Conservation (phyloP, 805 yeast genomes). For the Candida saitoana region DNA sequence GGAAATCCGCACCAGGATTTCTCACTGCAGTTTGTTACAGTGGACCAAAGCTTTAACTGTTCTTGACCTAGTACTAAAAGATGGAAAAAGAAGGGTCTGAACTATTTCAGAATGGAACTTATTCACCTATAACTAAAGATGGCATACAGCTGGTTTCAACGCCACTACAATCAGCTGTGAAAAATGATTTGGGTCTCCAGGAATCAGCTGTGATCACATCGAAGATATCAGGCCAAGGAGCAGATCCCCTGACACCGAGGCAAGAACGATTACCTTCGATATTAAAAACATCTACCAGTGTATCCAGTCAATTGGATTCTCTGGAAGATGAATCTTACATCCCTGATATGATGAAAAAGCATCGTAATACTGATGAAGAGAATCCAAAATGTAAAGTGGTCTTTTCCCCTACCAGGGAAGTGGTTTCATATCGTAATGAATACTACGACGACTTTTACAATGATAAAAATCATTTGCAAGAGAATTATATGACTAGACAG, state of each 20-base stretch:
- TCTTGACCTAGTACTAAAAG: too few species aligned
- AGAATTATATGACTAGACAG: background rate
- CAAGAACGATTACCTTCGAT: background rate
- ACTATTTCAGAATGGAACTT: background rate
- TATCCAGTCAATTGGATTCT: background rate
- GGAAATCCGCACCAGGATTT: too few species aligned
- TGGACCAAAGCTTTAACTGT: too few species aligned
- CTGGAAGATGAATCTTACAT: constrained; percentile 3
- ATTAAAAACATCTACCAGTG: background rate
- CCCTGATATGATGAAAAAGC: constrained; percentile 12
- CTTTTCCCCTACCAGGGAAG: constrained; percentile 33
- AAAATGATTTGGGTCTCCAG: background rate
- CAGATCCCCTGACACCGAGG: background rate
- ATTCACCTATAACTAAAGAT: constrained; percentile 11
- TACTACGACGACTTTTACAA: constrained; percentile 13
- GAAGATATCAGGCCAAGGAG: background rate
- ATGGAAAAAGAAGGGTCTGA: background rate
- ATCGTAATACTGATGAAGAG: constrained; percentile 16
- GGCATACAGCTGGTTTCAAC: constrained; percentile 16
- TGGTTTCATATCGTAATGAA: constrained; percentile 14
- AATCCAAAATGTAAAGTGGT: constrained; percentile 31
- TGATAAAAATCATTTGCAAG: constrained; percentile 7
- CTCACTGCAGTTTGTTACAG: too few species aligned
- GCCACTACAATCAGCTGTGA: constrained; percentile 10
- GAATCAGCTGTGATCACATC: background rate